Percentiles rank a stretch among this genome's conserved stretches.
Evolutionary conservation across 192 early-diverging fungal species (phyloP).

Genomic region (Backusella tuberculispora): DNA sequence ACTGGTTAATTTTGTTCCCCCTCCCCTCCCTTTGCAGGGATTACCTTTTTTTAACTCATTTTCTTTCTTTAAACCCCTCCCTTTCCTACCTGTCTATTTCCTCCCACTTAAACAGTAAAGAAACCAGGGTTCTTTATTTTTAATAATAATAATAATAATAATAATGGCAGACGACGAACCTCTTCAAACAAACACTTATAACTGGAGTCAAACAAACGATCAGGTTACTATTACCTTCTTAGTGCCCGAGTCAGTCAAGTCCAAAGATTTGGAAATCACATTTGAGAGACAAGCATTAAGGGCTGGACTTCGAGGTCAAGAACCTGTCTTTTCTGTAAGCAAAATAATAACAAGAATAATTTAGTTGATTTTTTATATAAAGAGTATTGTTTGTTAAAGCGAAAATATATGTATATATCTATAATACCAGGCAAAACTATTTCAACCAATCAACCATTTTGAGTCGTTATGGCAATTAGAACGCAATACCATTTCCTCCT

Average conservation of each 20-base stretch:
- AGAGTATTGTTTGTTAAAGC: not conserved
- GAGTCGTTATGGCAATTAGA: conserved; percentile 45
- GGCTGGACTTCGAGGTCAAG: conserved; percentile 42
- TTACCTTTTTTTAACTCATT: not conserved
- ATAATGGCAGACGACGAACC: conserved; percentile 34
- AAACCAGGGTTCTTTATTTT: not conserved
- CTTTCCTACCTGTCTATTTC: not conserved
- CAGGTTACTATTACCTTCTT: conserved; percentile 45
- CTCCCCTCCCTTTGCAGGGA: conserved; percentile 8
- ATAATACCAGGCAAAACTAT: conserved; percentile 37
- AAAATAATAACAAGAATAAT: not conserved
- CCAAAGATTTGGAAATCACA: conserved; percentile 43
- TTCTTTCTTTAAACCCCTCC: not conserved
- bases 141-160: too few species aligned
- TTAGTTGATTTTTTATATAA: not conserved
- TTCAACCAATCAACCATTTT: conserved; percentile 39
- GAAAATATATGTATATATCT: not conserved
- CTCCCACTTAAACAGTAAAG: not conserved
- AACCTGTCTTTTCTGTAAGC: conserved; percentile 41
- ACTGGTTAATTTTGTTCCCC: not conserved
- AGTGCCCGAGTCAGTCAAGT: conserved; percentile 35
- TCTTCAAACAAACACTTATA: conserved; percentile 40
- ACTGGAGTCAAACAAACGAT: conserved; percentile 42
- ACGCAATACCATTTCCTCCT: conserved; percentile 34
- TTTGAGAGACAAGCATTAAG: conserved; percentile 38